Base-by-base conservation (phyloP, 352 stramenopile species). In the Pythium aquatile region DNA sequence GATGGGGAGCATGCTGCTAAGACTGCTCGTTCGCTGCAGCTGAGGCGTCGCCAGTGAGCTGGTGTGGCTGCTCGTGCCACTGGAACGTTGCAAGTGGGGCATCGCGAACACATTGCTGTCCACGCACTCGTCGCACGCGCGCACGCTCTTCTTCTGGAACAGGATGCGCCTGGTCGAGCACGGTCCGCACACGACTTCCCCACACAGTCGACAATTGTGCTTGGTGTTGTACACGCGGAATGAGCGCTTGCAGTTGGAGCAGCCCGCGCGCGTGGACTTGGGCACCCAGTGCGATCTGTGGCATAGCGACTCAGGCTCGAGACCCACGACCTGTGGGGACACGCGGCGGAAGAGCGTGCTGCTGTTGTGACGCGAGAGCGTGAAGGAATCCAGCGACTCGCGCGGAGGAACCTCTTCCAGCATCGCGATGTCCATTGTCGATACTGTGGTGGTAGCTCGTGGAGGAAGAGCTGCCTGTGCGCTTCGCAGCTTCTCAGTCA, bases 191-290 rank as follows among this genome's bases (percentile, higher is more conserved):
- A 92, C 85, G 47, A 94, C 74, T 57, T 92, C 83, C 26, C 85
- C 85, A 52, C 85, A 94, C 14, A 91, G 74, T 1, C 85, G 81
- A 62, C 85, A 94, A 63, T 94, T 78, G 66, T 92, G 85, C 51
- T 92, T 94, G 52, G 72, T 75, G 11, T 65, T 77, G 63, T 78
- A 88, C 13, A 92, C 67, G n/a, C 74, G 66, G 65, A 94, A 90
- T 48, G 60, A 68, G 54, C 72, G 76, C 24, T 75, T 69, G 72
- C 85, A 94, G 65, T 87, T 88, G 52, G 80, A 81, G 67, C 85
- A 94, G 32, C 47, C 68, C 7, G 72, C 69, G 58, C 83, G 82
- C 39, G 79, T 83, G 2, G 79, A 90, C 66, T 90, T 91, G 65
- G 81, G 83, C 48, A 88, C 81, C 78, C 79, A 91, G 40, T 94